phyloP scores from a whole-genome alignment of 352 stramenopile species.

The Lagenidium sp. region DNA sequence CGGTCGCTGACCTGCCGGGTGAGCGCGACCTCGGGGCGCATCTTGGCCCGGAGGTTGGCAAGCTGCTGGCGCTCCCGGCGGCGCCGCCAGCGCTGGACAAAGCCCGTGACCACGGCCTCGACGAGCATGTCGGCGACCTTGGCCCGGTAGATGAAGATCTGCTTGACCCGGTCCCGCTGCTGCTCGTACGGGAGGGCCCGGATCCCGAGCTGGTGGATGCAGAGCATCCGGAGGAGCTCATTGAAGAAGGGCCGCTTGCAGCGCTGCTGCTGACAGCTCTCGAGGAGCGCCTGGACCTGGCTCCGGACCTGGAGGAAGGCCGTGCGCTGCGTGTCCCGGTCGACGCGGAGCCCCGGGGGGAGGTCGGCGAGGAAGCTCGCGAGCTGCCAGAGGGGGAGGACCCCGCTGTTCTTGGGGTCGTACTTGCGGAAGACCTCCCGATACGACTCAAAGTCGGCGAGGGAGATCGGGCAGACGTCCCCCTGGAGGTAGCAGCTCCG shows the following conservation, averaged over 20 bases:
- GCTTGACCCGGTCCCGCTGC: conserved; percentile 70
- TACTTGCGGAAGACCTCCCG: conserved; percentile 59
- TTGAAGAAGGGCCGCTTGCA: conserved; percentile 64
- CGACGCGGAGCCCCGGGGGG: conserved; percentile 37
- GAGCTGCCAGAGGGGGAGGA: conserved; percentile 62
- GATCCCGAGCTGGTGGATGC: conserved; percentile 77
- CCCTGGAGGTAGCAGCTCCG: conserved; percentile 68
- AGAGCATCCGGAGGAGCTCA: conserved; percentile 60
- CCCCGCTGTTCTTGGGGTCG: conserved; percentile 39
- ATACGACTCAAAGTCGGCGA: conserved; percentile 72
- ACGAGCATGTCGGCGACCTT: conserved; percentile 74
- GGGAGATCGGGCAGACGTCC: conserved; percentile 61
- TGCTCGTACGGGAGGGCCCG: conserved; percentile 72
- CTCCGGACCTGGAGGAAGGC: conserved; percentile 64
- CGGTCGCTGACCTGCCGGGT: background rate
- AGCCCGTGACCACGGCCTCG: conserved; percentile 53
- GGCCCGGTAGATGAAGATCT: conserved; percentile 76
- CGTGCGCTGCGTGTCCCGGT: conserved; percentile 25
- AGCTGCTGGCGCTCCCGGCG: conserved; percentile 13
- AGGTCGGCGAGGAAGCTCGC: conserved; percentile 44
- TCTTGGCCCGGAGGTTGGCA: conserved; percentile 8
- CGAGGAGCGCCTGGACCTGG: conserved; percentile 49
- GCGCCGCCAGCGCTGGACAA: conserved; percentile 45
- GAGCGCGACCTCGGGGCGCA: conserved; percentile 14
- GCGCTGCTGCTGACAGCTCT: conserved; percentile 14